Conservation (phyloP, 2,329 filamentous ascomycete genomes). For the Fusarium musae region DNA sequence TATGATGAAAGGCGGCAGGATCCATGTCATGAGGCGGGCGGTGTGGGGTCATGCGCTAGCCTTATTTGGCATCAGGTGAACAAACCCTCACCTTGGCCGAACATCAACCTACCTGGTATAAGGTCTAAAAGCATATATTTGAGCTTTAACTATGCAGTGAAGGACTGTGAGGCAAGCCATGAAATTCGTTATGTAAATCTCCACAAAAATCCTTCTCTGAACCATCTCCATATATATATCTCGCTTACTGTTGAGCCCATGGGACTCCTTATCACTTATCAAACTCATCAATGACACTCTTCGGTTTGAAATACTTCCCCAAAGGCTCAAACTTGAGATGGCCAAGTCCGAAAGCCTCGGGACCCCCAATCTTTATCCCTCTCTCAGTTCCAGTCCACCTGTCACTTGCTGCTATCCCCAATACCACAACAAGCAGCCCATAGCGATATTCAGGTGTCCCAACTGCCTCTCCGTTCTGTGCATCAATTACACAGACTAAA, state of each 20-base stretch:
- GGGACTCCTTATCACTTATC: constrained; percentile 10
- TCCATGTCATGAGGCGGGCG: background rate
- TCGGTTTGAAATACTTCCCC: constrained; percentile 60
- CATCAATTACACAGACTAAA: constrained; percentile 65
- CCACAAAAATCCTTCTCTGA: background rate
- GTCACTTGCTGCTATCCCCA: constrained; percentile 59
- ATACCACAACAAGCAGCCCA: constrained; percentile 61
- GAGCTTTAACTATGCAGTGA: background rate
- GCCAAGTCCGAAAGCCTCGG: constrained; percentile 59
- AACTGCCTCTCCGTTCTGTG: constrained; percentile 65
- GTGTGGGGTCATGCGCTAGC: background rate
- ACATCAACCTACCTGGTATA: background rate
- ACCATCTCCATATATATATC: background rate
- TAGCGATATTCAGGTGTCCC: constrained; percentile 68
- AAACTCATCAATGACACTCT: constrained; percentile 65
- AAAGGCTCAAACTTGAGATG: constrained; percentile 60
- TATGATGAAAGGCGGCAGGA: constrained; percentile 25
- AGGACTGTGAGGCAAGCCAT: background rate
- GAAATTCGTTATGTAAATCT: too few species aligned
- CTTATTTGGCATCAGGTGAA: constrained; percentile 10
- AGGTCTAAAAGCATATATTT: background rate
- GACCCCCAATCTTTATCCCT: constrained; percentile 62
- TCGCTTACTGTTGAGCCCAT: background rate
- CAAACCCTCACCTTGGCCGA: constrained; percentile 4
- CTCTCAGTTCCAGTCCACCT: constrained; percentile 57